phyloP scores from a whole-genome alignment of 148 eudicot genomes.

The Pouteria glomerata region DNA sequence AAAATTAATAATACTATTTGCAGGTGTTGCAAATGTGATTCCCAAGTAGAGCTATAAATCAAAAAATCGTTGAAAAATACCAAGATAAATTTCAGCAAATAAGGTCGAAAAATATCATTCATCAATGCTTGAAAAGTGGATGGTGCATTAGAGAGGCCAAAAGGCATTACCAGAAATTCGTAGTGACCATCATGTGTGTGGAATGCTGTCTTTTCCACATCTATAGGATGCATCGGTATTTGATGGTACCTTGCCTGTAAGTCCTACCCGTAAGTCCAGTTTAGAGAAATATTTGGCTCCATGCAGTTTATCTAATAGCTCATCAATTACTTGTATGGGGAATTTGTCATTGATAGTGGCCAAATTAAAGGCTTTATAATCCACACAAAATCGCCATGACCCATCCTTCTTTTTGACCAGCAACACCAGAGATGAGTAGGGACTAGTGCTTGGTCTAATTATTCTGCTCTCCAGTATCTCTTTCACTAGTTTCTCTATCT shows the following conservation, averaged over 20 bases:
- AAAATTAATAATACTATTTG: neutral
- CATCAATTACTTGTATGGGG: neutral
- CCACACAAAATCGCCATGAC: neutral
- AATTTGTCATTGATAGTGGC: no score
- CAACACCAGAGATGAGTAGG: neutral
- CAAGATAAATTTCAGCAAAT: no score
- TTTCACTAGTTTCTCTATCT: neutral
- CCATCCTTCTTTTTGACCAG: neutral
- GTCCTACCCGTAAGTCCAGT: neutral
- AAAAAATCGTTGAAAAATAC: no score
- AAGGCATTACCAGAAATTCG: neutral
- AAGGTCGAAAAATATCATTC: neutral
- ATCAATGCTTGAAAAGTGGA: neutral
- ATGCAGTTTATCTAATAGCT: neutral
- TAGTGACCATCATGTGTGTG: neutral
- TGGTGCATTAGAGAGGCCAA: neutral
- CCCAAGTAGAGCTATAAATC: neutral
- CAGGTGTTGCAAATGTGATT: neutral
- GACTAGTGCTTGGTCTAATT: neutral
- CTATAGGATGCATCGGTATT: neutral
- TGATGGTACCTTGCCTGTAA: neutral
- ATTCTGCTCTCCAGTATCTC: neutral
- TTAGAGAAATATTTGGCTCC: neutral
- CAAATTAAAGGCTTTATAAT: no score
- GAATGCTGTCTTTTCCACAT: neutral